Evolutionary conservation across 2,329 filamentous ascomycete species (phyloP).

Genomic region (Aspergillus chevalieri): DNA sequence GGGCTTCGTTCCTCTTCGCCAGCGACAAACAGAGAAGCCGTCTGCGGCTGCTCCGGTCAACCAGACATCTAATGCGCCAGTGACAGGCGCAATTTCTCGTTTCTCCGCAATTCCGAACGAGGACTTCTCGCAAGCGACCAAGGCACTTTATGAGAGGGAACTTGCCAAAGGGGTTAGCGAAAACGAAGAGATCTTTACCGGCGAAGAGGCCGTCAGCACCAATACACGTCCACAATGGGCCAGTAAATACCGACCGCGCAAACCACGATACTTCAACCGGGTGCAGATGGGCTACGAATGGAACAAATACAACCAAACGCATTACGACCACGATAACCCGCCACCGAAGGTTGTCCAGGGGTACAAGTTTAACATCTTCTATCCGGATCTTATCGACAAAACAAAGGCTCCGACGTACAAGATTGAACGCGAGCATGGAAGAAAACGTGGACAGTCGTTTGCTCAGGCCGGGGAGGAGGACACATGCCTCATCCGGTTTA

Average conservation of each 20-base stretch:
- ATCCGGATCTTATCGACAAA: constrained; percentile 93
- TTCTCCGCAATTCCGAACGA: constrained; percentile 66
- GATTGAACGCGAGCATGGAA: constrained; percentile 87
- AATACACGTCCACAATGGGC: constrained; percentile 68
- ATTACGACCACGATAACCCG: constrained; percentile 97
- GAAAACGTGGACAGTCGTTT: constrained; percentile 84
- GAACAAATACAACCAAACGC: constrained; percentile 99
- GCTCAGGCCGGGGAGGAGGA: constrained; percentile 93
- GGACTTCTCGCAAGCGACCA: constrained; percentile 80
- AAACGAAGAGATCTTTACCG: constrained; percentile 91
- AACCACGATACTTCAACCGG: constrained; percentile 94
- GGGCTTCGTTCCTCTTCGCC: constrained; percentile 60
- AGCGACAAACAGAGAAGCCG: constrained; percentile 33
- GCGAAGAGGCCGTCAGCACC: constrained; percentile 71
- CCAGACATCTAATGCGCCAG: constrained; percentile 39
- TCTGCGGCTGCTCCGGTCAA: constrained; percentile 21
- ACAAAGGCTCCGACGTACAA: constrained; percentile 90
- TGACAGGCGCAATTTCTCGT: constrained; percentile 54
- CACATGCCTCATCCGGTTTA: constrained; percentile 92
- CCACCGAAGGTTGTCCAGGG: constrained; percentile 97
- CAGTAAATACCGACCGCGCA: constrained; percentile 77
- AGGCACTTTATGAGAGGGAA: constrained; percentile 85
- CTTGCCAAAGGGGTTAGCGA: constrained; percentile 85
- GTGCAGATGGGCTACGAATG: constrained; percentile 99
- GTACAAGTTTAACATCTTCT: constrained; percentile 99